A percentile compares a stretch with the other conserved stretches of the same genome.
Conservation (phyloP, 2,329 filamentous ascomycete genomes). For the Phialophora chinensis region DNA sequence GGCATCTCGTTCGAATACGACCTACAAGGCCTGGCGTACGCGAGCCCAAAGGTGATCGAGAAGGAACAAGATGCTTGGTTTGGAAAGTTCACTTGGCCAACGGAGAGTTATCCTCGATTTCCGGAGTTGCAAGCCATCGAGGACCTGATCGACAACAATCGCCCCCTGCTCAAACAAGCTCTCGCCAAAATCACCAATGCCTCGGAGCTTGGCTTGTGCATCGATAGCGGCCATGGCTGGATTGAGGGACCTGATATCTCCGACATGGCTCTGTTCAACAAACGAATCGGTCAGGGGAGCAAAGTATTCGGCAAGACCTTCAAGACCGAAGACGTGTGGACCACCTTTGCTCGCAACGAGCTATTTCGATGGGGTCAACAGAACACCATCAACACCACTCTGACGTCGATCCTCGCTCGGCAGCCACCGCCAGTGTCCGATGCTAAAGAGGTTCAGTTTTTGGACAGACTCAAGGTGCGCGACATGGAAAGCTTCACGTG, state of each 20-base stretch:
- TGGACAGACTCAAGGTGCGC: slow-evolving; percentile 25
- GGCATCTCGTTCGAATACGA: slow-evolving; percentile 73
- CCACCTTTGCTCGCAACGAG: slow-evolving; percentile 34
- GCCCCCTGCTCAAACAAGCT: slow-evolving; percentile 50
- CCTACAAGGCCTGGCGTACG: slow-evolving; percentile 50
- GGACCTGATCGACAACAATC: slow-evolving; percentile 60
- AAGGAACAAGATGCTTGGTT: slow-evolving; percentile 64
- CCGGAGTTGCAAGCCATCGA: slow-evolving; percentile 65
- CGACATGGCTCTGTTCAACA: slow-evolving; percentile 55
- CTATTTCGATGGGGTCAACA: slow-evolving; percentile 39
- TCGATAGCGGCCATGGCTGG: slow-evolving; percentile 72
- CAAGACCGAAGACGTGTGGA: slow-evolving; percentile 45
- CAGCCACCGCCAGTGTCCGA: background rate
- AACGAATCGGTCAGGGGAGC: slow-evolving; percentile 46
- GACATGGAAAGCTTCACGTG: slow-evolving; percentile 35
- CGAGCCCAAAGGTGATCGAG: slow-evolving; percentile 63
- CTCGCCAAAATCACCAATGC: slow-evolving; percentile 63
- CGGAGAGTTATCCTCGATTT: slow-evolving; percentile 64
- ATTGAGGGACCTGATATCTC: slow-evolving; percentile 66
- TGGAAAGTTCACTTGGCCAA: slow-evolving; percentile 70
- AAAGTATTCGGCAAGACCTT: slow-evolving; percentile 55
- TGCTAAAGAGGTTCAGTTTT: slow-evolving; percentile 21
- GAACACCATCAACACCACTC: slow-evolving; percentile 38
- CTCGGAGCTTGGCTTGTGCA: slow-evolving; percentile 68
- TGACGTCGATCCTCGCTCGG: slow-evolving; percentile 23